Percentiles rank a stretch among this genome's conserved stretches.
phyloP scores from a whole-genome alignment of 257 asterid species.

The Solanum neorickii region DNA sequence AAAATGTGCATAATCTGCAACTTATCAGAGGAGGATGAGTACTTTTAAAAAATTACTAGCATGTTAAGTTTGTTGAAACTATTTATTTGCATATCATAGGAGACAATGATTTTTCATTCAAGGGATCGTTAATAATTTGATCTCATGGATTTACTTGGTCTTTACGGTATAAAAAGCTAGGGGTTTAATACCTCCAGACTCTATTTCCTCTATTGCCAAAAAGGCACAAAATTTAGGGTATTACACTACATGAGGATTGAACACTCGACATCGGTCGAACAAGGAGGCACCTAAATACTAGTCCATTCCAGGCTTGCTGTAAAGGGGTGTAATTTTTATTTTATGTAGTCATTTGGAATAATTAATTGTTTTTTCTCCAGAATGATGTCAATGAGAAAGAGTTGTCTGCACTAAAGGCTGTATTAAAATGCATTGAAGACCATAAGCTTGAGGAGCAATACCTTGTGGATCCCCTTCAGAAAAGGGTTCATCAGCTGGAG shows the following conservation, averaged over 20 bases:
- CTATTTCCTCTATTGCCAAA: background rate
- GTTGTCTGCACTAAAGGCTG: constrained; percentile 83
- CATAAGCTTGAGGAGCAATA: constrained; percentile 71
- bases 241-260: background rate
- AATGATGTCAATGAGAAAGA: constrained; percentile 77
- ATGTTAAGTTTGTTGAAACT: background rate
- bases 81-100: background rate
- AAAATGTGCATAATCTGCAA: background rate
- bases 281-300: background rate
- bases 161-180: background rate
- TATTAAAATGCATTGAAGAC: constrained; percentile 82
- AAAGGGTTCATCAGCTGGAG: constrained; percentile 69
- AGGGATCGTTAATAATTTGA: background rate
- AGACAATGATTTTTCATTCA: background rate
- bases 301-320: background rate
- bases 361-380: constrained; percentile 23
- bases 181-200: background rate
- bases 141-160: background rate
- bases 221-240: background rate
- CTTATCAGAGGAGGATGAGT: background rate
- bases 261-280: background rate
- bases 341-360: background rate
- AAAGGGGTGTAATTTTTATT: background rate
- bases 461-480: constrained; percentile 81
- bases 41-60: background rate